A percentile compares a stretch with the other conserved stretches of the same genome.
Evolutionary conservation across 768 basidiomycete genomes (phyloP).

Genomic region (Dacryopinax primogenitus): DNA sequence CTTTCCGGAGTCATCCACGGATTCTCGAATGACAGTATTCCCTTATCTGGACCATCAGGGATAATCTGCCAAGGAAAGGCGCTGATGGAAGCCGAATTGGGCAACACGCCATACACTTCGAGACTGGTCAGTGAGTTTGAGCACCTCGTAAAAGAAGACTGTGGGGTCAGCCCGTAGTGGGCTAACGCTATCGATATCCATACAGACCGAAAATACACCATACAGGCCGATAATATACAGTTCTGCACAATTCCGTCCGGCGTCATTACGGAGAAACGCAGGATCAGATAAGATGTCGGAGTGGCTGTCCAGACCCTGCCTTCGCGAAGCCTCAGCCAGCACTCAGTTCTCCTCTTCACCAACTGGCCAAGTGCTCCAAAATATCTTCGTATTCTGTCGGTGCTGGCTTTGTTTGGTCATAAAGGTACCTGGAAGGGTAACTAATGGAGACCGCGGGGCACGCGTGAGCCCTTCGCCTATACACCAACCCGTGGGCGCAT

Average conservation of each 20-base stretch:
- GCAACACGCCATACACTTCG: not conserved
- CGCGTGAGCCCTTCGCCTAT: no score
- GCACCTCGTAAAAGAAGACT: not conserved
- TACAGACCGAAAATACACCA: not conserved
- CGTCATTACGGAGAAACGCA: no score
- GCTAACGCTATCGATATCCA: not conserved
- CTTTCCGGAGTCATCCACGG: not conserved
- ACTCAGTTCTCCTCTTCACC: not conserved
- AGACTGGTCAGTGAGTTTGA: not conserved
- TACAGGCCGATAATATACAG: not conserved
- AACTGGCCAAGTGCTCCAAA: not conserved
- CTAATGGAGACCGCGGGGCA: no score
- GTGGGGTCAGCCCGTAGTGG: not conserved
- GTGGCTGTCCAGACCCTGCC: conserved; percentile 3
- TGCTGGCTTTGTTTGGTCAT: no score
- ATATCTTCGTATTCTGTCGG: no score
- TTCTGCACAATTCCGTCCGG: no score
- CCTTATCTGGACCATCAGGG: not conserved
- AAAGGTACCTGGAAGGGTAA: no score
- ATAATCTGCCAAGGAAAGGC: not conserved
- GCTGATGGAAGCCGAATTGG: not conserved
- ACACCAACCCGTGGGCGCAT: no score
- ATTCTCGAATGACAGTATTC: not conserved
- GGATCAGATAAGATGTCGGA: not conserved
- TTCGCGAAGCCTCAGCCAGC: conserved; percentile 5